Percentiles rank a stretch among this genome's conserved stretches.
Evolutionary conservation across 2,329 filamentous ascomycete genomes (phyloP).

Genomic region (Penicillium sp.): DNA sequence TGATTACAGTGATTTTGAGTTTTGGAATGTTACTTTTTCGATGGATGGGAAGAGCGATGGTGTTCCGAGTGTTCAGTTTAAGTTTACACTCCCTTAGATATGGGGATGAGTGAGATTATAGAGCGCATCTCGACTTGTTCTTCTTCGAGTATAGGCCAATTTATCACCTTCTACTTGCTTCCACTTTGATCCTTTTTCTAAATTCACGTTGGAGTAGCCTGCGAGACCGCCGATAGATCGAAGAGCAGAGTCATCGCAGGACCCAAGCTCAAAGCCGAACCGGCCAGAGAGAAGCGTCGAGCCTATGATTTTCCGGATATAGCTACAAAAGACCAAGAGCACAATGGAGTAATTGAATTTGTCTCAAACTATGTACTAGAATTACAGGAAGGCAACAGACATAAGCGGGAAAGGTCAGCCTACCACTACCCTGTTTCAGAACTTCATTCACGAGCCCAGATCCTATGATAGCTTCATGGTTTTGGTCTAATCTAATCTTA

Average conservation of each 20-base stretch:
- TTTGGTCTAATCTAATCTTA: too few relatives aligned
- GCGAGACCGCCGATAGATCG: too few relatives aligned
- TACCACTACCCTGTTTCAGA: background rate
- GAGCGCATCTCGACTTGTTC: too few relatives aligned
- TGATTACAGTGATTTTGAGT: slow-evolving; percentile 1
- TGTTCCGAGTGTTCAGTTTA: slow-evolving; percentile 1
- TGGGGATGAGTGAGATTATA: background rate
- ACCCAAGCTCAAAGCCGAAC: background rate
- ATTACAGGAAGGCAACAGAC: background rate
- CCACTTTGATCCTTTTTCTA: too few relatives aligned
- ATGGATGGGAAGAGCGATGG: slow-evolving; percentile 1
- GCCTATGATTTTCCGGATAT: too few relatives aligned
- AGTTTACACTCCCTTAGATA: slow-evolving; percentile 1
- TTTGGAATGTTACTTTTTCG: slow-evolving; percentile 3
- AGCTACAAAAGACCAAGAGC: background rate
- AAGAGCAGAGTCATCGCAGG: too few relatives aligned
- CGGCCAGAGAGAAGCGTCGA: background rate
- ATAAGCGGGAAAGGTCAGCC: background rate
- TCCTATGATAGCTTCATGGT: too few relatives aligned
- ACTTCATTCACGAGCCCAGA: background rate
- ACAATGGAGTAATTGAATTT: background rate
- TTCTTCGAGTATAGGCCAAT: too few relatives aligned
- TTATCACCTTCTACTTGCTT: too few relatives aligned
- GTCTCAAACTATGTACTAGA: background rate
- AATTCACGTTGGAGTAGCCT: too few relatives aligned